Percentiles rank a stretch among this genome's conserved stretches.
Evolutionary conservation across 345 rosid species (phyloP).

Genomic region (Corchorus olitorius): DNA sequence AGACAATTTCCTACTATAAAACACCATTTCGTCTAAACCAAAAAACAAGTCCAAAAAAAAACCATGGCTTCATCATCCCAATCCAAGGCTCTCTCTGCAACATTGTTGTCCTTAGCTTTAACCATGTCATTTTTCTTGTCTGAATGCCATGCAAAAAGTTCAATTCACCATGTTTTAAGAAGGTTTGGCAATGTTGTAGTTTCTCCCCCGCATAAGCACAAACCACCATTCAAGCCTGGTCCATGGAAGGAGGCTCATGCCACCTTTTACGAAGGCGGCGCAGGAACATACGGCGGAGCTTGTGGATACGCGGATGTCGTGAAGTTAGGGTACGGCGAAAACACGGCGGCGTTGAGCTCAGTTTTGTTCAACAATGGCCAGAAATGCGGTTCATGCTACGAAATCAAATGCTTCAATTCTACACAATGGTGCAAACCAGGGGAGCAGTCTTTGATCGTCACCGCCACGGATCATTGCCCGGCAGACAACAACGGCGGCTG

Average conservation of each 20-base stretch:
- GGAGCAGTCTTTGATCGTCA: slow-evolving; percentile 50
- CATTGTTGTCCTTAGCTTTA: not conserved
- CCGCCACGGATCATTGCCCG: slow-evolving; percentile 86
- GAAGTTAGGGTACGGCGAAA: slow-evolving; percentile 40
- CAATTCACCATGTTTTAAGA: not conserved
- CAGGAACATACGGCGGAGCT: slow-evolving; percentile 57
- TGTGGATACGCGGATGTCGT: slow-evolving; percentile 51
- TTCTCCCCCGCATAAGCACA: not conserved
- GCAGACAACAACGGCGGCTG: slow-evolving; percentile 66
- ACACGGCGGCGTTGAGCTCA: slow-evolving; percentile 53
- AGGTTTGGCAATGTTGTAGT: not conserved
- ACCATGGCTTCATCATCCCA: not conserved
- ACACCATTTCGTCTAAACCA: not conserved
- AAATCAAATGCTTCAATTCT: slow-evolving; percentile 39
- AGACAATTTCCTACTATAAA: no score
- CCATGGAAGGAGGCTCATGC: slow-evolving; percentile 51
- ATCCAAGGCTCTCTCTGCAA: not conserved
- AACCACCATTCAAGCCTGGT: slow-evolving; percentile 11
- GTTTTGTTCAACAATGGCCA: slow-evolving; percentile 48
- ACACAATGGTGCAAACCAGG: slow-evolving; percentile 61
- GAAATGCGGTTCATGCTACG: slow-evolving; percentile 58
- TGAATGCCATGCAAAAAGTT: not conserved
- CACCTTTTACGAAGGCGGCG: slow-evolving; percentile 55
- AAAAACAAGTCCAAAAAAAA: not conserved
- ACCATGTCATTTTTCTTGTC: not conserved